A percentile compares a stretch with the other conserved stretches of the same genome.
These are phyloP conservation scores for Camelina sativa DNA, from an alignment of 345 rosid species.

Conservation along the genomic window DNA sequence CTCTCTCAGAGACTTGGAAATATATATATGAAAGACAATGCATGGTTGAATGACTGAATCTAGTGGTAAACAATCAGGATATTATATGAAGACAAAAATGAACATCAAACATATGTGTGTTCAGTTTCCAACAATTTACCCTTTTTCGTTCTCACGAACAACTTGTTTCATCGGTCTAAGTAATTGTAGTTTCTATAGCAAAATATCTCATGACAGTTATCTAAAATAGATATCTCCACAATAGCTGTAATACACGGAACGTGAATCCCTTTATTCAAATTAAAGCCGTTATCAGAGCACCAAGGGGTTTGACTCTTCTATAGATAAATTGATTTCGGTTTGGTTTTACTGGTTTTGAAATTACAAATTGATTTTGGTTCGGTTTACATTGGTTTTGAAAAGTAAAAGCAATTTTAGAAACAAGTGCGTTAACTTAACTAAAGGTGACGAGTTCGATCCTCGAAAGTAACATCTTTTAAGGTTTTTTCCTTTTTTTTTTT, in stretches of 20 bases:
- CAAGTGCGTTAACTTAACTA: too few species aligned
- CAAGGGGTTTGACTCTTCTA: conserved; percentile 6
- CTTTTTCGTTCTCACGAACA: not conserved
- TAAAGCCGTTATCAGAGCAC: conserved; percentile 38
- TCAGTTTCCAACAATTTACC: not conserved
- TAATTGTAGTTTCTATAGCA: not conserved
- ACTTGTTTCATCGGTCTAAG: not conserved
- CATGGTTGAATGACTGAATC: not conserved
- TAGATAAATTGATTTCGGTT: too few species aligned
- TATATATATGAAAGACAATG: not conserved
- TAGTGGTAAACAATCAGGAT: not conserved
- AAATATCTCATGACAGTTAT: not conserved
- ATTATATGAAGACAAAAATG: not conserved
- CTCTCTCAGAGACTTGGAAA: not conserved
- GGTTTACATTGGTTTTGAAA: too few species aligned
- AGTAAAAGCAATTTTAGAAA: too few species aligned
- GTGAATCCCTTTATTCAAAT: conserved; percentile 10
- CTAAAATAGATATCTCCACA: conserved; percentile 1
- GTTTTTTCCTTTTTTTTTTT: too few species aligned
- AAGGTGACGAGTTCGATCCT: too few species aligned
- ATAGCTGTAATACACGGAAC: conserved; percentile 25
- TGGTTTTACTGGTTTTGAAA: too few species aligned
- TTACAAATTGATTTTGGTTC: too few species aligned
- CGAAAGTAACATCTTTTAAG: too few species aligned
- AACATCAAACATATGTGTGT: not conserved